These are phyloP conservation scores for Trichoderma sp. DNA, from an alignment of 2,329 filamentous ascomycete species.

Conservation along the genomic window DNA sequence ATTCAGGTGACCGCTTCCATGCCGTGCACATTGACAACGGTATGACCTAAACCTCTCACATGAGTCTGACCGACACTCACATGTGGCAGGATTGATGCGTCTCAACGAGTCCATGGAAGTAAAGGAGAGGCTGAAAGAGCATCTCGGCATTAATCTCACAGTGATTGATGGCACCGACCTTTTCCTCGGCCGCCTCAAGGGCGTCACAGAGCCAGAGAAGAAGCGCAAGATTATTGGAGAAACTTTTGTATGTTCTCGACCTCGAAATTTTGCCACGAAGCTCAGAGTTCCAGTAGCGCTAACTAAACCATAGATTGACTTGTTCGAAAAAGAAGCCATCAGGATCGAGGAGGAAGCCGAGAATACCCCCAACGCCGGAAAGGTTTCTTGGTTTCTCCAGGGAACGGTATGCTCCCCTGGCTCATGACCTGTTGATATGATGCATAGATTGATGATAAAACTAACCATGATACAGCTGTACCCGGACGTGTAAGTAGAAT, in stretches of 20 bases:
- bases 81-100: constrained; percentile 53
- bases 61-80: not conserved
- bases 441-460: not conserved
- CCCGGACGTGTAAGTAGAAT: not conserved
- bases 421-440: not conserved
- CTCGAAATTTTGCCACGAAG: not conserved
- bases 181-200: constrained; percentile 75
- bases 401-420: constrained; percentile 47
- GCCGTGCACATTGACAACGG: constrained; percentile 78
- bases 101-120: constrained; percentile 82
- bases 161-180: constrained; percentile 75
- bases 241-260: constrained; percentile 40
- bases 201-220: constrained; percentile 74
- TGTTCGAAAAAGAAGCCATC: constrained; percentile 76
- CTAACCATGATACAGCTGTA: not conserved
- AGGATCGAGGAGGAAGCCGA: constrained; percentile 69
- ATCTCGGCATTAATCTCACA: constrained; percentile 87
- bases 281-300: not conserved
- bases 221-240: constrained; percentile 90
- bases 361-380: constrained; percentile 64
- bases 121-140: constrained; percentile 71
- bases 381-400: constrained; percentile 84
- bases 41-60: not conserved
- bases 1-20: not conserved
- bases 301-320: constrained; percentile 41